phyloP scores from a whole-genome alignment of 331 rosid genomes.

The Spiraea crenata region DNA sequence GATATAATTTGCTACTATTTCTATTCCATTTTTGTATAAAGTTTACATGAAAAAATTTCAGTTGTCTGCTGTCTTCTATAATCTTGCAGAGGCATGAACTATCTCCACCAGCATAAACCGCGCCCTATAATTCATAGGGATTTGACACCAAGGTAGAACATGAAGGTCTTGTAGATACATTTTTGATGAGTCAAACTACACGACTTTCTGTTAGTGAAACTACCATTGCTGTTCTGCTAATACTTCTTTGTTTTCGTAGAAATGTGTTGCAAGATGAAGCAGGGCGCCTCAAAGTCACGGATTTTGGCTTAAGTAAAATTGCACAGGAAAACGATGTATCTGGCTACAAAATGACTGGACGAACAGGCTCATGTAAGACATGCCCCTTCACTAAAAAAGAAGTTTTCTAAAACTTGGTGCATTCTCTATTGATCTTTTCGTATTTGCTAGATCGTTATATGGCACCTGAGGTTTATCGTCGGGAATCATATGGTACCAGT shows the following conservation, averaged over 20 bases:
- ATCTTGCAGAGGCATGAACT: slow-evolving; percentile 32
- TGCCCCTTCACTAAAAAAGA: neutral
- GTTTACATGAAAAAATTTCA: neutral
- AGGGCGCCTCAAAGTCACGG: slow-evolving; percentile 32
- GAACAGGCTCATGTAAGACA: slow-evolving; percentile 34
- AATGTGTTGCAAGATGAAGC: slow-evolving; percentile 40
- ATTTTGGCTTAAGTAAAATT: slow-evolving; percentile 36
- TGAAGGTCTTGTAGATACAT: neutral
- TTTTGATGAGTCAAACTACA: neutral
- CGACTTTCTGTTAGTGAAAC: neutral
- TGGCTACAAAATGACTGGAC: slow-evolving; percentile 35
- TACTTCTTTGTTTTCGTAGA: slow-evolving; percentile 10
- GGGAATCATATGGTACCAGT: slow-evolving; percentile 26
- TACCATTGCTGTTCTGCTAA: neutral
- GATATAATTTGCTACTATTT: neutral
- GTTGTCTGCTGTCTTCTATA: neutral
- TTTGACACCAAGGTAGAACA: slow-evolving; percentile 32
- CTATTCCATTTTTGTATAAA: neutral
- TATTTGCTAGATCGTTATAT: slow-evolving; percentile 25
- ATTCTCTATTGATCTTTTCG: neutral
- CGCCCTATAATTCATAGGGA: slow-evolving; percentile 31
- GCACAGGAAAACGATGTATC: slow-evolving; percentile 26
- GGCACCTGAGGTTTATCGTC: slow-evolving; percentile 38
- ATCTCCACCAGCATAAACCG: slow-evolving; percentile 36
- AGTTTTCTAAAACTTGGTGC: neutral